A percentile compares a stretch with the other conserved stretches of the same genome.
These are phyloP conservation scores for Westerdykella sp. DNA, from an alignment of 2,329 filamentous ascomycete genomes.

Conservation along the genomic window DNA sequence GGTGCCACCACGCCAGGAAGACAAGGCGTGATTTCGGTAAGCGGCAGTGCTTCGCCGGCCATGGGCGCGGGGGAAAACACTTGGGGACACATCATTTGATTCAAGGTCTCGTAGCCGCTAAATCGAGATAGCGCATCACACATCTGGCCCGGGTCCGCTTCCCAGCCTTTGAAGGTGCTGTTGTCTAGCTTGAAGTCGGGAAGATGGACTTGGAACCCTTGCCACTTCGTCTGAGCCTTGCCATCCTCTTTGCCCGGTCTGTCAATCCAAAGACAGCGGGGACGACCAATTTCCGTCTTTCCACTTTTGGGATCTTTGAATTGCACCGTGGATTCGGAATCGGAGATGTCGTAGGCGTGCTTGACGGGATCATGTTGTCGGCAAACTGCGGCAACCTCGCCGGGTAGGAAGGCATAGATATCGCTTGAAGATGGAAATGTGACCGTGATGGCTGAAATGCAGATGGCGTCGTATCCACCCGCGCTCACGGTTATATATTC, in stretches of 20 bases:
- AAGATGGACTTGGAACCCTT: conserved; percentile 2
- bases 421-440: neutral
- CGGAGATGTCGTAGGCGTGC: too few relatives aligned
- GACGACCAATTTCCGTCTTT: neutral
- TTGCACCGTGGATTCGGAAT: neutral
- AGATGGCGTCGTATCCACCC: neutral
- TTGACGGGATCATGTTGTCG: neutral
- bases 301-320: neutral
- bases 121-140: conserved; percentile 1
- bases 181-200: conserved; percentile 2
- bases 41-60: neutral
- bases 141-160: neutral
- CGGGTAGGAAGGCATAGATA: conserved; percentile 1
- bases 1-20: neutral
- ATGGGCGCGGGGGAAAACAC: neutral
- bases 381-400: conserved; percentile 1
- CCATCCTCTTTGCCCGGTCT: neutral
- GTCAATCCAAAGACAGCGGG: neutral
- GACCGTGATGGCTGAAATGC: neutral
- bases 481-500: conserved; percentile 3
- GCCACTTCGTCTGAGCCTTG: neutral
- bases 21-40: neutral
- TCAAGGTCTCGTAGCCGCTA: neutral
- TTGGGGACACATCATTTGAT: neutral
- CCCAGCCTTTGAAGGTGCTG: neutral